These are phyloP conservation scores for Phytophthora fragariae DNA, from an alignment of 352 stramenopile genomes.

Conservation along the genomic window DNA sequence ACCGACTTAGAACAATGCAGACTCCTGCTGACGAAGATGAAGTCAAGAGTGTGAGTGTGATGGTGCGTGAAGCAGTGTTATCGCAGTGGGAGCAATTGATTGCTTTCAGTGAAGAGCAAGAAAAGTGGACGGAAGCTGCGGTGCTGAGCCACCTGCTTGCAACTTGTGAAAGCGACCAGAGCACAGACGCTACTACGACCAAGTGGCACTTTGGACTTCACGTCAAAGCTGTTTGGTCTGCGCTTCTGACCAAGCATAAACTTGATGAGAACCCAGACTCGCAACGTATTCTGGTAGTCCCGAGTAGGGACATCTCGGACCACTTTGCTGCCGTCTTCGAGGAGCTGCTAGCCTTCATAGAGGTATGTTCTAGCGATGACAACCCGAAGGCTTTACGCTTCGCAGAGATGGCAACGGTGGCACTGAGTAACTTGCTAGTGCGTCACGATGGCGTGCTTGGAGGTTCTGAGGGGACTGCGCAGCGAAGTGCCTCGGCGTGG, in stretches of 20 bases:
- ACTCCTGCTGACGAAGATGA: slow-evolving; percentile 23
- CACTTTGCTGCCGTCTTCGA: slow-evolving; percentile 49
- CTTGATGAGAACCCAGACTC: slow-evolving; percentile 7
- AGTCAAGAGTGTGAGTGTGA: slow-evolving; percentile 1
- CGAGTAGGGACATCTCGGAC: slow-evolving; percentile 33
- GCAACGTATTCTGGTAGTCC: slow-evolving; percentile 36
- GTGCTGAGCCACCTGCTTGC: slow-evolving; percentile 47
- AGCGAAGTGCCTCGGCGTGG: slow-evolving; percentile 40
- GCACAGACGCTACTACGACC: background rate
- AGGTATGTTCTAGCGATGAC: slow-evolving; percentile 18
- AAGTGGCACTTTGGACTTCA: slow-evolving; percentile 58
- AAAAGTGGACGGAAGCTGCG: slow-evolving; percentile 51
- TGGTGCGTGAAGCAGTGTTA: slow-evolving; percentile 32
- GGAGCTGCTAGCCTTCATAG: slow-evolving; percentile 41
- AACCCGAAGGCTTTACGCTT: slow-evolving; percentile 25
- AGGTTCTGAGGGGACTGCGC: background rate
- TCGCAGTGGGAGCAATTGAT: slow-evolving; percentile 39
- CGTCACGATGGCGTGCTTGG: slow-evolving; percentile 22
- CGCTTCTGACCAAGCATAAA: slow-evolving; percentile 28
- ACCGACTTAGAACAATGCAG: slow-evolving; percentile 28
- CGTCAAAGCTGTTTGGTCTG: slow-evolving; percentile 59
- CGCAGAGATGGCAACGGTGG: slow-evolving; percentile 41
- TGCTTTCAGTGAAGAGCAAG: slow-evolving; percentile 30
- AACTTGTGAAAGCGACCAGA: slow-evolving; percentile 8
- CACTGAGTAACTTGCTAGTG: slow-evolving; percentile 54